Evolutionary conservation across 495 filamentous ascomycete genomes (phyloP).

Genomic region (Monascus purpureus): DNA sequence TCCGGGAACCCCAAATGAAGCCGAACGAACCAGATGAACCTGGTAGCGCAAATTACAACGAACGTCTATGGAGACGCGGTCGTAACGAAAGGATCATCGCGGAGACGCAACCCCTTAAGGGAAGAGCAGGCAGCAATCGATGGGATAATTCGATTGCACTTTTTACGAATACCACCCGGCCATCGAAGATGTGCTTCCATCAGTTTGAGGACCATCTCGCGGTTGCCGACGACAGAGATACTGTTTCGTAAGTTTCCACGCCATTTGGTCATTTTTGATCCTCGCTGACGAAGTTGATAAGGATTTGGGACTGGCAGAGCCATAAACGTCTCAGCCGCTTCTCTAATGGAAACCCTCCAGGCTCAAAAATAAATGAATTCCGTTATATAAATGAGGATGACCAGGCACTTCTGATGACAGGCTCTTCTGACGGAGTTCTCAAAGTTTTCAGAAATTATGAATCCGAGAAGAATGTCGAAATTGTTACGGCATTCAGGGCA

Average conservation of each 20-base stretch:
- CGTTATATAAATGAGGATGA: slow-evolving; percentile 98
- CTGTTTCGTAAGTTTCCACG: slow-evolving; percentile 42
- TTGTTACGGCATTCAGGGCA: slow-evolving; percentile 87
- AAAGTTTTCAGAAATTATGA: slow-evolving; percentile 87
- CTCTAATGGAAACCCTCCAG: slow-evolving; percentile 81
- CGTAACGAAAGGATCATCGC: slow-evolving; percentile 86
- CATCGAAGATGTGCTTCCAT: slow-evolving; percentile 86
- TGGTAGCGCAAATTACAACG: slow-evolving; percentile 93
- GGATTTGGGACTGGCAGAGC: slow-evolving; percentile 86
- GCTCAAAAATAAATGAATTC: slow-evolving; percentile 85
- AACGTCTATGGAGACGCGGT: slow-evolving; percentile 80
- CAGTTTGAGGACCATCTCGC: slow-evolving; percentile 95
- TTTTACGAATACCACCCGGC: slow-evolving; percentile 78
- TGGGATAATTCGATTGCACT: slow-evolving; percentile 70
- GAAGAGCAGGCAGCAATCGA: slow-evolving; percentile 62
- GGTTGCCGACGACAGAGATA: slow-evolving; percentile 86
- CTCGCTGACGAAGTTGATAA: slow-evolving; percentile 20
- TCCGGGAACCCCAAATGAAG: slow-evolving; percentile 98
- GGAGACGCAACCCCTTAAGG: slow-evolving; percentile 86
- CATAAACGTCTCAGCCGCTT: slow-evolving; percentile 65
- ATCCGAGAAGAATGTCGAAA: slow-evolving; percentile 52
- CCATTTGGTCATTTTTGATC: not conserved
- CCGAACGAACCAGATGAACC: slow-evolving; percentile 90
- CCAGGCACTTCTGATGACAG: slow-evolving; percentile 84
- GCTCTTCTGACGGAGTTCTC: slow-evolving; percentile 85